Percentiles rank a stretch among this genome's conserved stretches.
These are phyloP conservation scores for Phalaenopsis hybrid DNA, from an alignment of 116 monocot genomes.

Conservation along the genomic window DNA sequence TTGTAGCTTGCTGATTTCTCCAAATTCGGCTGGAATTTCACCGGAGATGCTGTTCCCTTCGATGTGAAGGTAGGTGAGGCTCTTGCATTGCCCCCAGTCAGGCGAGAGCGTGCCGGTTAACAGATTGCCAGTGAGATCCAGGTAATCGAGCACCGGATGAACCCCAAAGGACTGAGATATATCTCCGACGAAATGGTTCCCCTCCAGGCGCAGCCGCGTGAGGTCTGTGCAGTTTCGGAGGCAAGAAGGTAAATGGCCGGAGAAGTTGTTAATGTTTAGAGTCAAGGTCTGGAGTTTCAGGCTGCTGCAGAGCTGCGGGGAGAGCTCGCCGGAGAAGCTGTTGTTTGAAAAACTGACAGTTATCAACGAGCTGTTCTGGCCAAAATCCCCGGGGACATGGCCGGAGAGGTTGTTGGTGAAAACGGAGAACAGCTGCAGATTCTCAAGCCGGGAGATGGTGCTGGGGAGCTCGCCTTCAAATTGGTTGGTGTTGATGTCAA, in stretches of 20 bases:
- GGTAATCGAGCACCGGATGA: slow-evolving; percentile 32
- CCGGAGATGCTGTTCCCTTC: slow-evolving; percentile 68
- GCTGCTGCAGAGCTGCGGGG: slow-evolving; percentile 38
- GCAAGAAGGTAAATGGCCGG: slow-evolving; percentile 56
- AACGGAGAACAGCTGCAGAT: slow-evolving; percentile 29
- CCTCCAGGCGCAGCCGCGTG: slow-evolving; percentile 45
- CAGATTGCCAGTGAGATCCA: slow-evolving; percentile 57
- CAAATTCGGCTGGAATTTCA: slow-evolving; percentile 45
- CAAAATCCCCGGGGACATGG: slow-evolving; percentile 35
- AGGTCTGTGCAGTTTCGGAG: slow-evolving; percentile 41
- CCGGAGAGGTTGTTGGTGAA: slow-evolving; percentile 54
- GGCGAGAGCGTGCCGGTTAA: slow-evolving; percentile 51
- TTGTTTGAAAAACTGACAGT: slow-evolving; percentile 52
- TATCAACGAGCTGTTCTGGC: slow-evolving; percentile 19
- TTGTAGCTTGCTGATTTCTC: slow-evolving; percentile 34
- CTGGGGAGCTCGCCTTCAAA: slow-evolving; percentile 43
- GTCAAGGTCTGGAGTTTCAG: slow-evolving; percentile 31
- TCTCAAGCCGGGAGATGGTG: slow-evolving; percentile 29
- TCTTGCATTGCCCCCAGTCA: slow-evolving; percentile 53
- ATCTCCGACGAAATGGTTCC: slow-evolving; percentile 56
- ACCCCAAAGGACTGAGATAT: slow-evolving; percentile 58
- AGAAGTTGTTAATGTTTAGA: slow-evolving; percentile 43
- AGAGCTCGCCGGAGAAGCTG: slow-evolving; percentile 50
- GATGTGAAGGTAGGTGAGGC: slow-evolving; percentile 39
- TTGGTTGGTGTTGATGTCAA: slow-evolving; percentile 51